Conservation (phyloP, 108 stramenopile species). For the Skeletonema grethae region DNA sequence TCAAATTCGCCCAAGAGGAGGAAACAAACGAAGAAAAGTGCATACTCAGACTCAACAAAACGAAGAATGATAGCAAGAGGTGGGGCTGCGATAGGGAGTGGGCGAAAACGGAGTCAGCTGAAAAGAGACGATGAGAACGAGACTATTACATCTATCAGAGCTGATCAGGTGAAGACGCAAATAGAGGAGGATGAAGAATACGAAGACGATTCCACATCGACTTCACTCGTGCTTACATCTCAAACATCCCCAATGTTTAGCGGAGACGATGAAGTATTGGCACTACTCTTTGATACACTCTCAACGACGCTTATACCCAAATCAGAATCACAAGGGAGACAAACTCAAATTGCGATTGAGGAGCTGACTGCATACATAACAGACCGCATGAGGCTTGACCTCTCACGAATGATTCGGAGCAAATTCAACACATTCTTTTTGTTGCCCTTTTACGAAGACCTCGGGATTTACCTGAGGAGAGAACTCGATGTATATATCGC, state of each 20-base stretch:
- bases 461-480: conserved; percentile 21
- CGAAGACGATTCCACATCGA: neutral
- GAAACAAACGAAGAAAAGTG: conserved; percentile 13
- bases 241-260: conserved; percentile 23
- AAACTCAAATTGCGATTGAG: conserved; percentile 27
- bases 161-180: neutral
- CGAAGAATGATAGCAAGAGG: conserved; percentile 16
- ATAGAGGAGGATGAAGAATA: conserved; percentile 20
- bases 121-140: neutral
- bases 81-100: conserved; percentile 19
- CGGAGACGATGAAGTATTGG: conserved; percentile 28
- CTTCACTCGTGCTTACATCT: conserved; percentile 22
- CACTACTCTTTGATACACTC: conserved; percentile 18
- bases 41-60: neutral
- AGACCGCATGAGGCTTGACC: conserved; percentile 24
- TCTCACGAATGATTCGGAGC: conserved; percentile 21
- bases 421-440: conserved; percentile 39
- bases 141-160: neutral
- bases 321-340: conserved; percentile 26
- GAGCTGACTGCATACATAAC: conserved; percentile 17
- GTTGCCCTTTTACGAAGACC: conserved; percentile 27
- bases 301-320: conserved; percentile 18
- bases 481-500: conserved; percentile 22
- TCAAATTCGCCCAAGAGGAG: neutral
- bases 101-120: conserved; percentile 1